phyloP scores from a whole-genome alignment of 768 basidiomycete species.

The Tricholoma sp. region DNA sequence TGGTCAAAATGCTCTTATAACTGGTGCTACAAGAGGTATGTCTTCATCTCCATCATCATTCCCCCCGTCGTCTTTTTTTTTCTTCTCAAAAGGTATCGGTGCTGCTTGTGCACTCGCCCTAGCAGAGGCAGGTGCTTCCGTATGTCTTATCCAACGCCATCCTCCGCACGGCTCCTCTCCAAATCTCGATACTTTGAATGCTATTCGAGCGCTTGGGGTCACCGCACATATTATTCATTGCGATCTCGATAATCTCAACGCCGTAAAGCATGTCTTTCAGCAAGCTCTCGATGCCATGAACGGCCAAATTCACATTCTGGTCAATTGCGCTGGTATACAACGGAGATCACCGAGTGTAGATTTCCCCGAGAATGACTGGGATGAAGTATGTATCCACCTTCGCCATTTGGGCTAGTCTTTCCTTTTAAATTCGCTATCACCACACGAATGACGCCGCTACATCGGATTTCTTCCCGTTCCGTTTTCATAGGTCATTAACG shows the following conservation, averaged over 20 bases:
- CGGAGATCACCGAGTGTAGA: constrained; percentile 52
- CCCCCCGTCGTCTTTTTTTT: not conserved
- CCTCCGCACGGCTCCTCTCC: constrained; percentile 16
- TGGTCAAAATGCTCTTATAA: constrained; percentile 69
- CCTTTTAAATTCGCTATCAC: not conserved
- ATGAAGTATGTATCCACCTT: constrained; percentile 41
- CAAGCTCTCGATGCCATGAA: constrained; percentile 35
- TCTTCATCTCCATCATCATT: not conserved
- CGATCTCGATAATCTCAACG: constrained; percentile 35
- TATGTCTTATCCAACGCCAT: constrained; percentile 41
- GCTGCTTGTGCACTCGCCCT: constrained; percentile 45
- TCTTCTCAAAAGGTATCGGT: constrained; percentile 36
- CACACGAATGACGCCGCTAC: constrained; percentile 1
- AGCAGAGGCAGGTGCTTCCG: constrained; percentile 43
- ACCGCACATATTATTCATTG: constrained; percentile 33
- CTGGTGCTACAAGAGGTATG: constrained; percentile 72
- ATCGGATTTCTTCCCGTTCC: not conserved
- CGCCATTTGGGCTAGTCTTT: not conserved
- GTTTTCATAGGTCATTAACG: constrained; percentile 61
- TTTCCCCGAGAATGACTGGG: constrained; percentile 65
- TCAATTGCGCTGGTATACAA: constrained; percentile 69
- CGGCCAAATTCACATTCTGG: constrained; percentile 50
- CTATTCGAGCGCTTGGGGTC: constrained; percentile 27
- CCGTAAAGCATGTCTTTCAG: constrained; percentile 37
- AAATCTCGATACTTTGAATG: constrained; percentile 25